These are phyloP conservation scores for Chlorella sp. DNA, from an alignment of 139 green algal genomes.

Conservation along the genomic window DNA sequence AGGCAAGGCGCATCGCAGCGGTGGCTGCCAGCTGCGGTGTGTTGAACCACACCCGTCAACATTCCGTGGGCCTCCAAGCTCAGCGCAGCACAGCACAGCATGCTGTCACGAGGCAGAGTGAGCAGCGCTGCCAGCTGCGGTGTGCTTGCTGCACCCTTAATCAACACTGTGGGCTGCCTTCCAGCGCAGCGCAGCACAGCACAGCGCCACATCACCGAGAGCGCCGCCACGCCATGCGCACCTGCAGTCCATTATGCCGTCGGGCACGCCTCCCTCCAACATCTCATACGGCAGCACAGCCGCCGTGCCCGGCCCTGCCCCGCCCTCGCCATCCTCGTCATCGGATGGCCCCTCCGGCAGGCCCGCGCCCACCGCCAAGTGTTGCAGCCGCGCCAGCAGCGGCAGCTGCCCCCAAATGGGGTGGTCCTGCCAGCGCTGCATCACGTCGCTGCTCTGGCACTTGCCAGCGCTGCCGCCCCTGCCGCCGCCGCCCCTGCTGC, in stretches of 20 bases:
- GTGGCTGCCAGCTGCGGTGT: too few species aligned
- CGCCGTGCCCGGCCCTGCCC: not conserved
- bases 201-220: too few species aligned
- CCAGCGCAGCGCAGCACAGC: too few species aligned
- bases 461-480: not conserved
- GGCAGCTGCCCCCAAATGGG: slow-evolving; percentile 23
- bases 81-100: too few species aligned
- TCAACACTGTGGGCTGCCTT: too few species aligned
- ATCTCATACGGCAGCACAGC: slow-evolving; percentile 12
- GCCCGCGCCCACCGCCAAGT: not conserved
- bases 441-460: too few species aligned
- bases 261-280: slow-evolving; percentile 26
- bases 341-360: not conserved
- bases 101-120: too few species aligned
- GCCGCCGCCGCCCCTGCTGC: not conserved
- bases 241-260: slow-evolving; percentile 33
- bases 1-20: too few species aligned
- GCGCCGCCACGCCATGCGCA: not conserved
- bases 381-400: slow-evolving; percentile 14
- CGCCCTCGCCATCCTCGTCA: not conserved
- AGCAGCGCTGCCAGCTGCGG: too few species aligned
- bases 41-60: too few species aligned
- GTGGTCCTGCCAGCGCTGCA: slow-evolving; percentile 35
- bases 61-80: too few species aligned
- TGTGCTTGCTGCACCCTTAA: too few species aligned